Evolutionary conservation across 345 rosid species (phyloP).

Genomic region (Dimocarpus longan): DNA sequence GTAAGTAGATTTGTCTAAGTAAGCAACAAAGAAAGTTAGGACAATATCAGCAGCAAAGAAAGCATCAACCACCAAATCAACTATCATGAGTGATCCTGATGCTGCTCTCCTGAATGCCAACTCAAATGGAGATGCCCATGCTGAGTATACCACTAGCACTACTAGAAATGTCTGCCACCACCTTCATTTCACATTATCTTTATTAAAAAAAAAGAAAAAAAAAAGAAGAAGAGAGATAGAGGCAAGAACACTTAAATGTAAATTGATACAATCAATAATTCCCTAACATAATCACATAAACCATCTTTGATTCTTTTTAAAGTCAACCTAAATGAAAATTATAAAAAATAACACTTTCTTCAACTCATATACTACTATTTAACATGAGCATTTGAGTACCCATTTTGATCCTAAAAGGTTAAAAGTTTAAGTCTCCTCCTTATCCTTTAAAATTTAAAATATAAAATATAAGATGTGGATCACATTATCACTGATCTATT

Average conservation of each 20-base stretch:
- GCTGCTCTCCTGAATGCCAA: conserved; percentile 68
- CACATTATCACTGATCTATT: too few species aligned
- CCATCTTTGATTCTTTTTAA: not conserved
- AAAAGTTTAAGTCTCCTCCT: too few species aligned
- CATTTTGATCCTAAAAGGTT: too few species aligned
- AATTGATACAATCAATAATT: too few species aligned
- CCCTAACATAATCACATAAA: not conserved
- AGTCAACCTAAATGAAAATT: not conserved
- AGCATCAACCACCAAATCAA: conserved; percentile 75
- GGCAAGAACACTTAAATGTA: too few species aligned
- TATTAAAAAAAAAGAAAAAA: not conserved
- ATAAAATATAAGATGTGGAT: too few species aligned
- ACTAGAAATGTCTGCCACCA: conserved; percentile 83
- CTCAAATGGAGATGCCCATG: conserved; percentile 92
- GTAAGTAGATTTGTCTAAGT: conserved; percentile 72
- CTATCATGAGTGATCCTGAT: conserved; percentile 45
- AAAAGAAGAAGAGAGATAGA: too few species aligned
- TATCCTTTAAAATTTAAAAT: too few species aligned
- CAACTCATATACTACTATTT: too few species aligned
- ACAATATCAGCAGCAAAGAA: conserved; percentile 82
- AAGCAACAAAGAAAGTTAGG: conserved; percentile 88
- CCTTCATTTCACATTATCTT: conserved; percentile 36
- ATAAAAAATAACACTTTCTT: too few species aligned
- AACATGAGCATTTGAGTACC: too few species aligned
- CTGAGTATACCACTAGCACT: conserved; percentile 70